Evolutionary conservation across 2,329 filamentous ascomycete genomes (phyloP).

Genomic region (Orbilia javanica): DNA sequence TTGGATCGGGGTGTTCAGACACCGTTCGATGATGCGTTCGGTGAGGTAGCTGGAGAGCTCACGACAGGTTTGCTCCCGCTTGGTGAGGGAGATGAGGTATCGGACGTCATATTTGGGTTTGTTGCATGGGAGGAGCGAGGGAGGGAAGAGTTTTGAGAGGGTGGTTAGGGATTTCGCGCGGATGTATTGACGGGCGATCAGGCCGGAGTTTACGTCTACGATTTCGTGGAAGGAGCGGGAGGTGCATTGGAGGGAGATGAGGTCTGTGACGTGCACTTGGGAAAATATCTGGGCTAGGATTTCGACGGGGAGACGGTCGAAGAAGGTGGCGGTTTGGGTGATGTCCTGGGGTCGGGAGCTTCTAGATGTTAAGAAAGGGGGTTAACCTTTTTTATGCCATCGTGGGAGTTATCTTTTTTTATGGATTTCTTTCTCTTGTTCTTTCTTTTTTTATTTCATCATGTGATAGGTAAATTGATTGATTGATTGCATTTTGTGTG

Average conservation of each 20-base stretch:
- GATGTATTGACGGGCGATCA: conserved; percentile 60
- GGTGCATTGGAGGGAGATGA: conserved; percentile 60
- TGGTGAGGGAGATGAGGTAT: conserved; percentile 60
- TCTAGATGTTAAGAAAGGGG: conserved; percentile 3
- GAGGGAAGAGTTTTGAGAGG: conserved; percentile 61
- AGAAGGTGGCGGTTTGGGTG: conserved; percentile 59
- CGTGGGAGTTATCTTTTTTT: background rate
- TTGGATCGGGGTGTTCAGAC: conserved; percentile 51
- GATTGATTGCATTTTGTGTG: background rate
- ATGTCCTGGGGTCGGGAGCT: conserved; percentile 26
- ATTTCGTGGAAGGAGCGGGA: conserved; percentile 61
- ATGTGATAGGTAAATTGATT: background rate
- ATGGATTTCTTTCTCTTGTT: no score
- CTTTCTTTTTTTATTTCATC: conserved; percentile 4
- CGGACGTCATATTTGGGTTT: conserved; percentile 59
- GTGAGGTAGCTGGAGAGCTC: conserved; percentile 60
- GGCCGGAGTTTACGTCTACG: conserved; percentile 61
- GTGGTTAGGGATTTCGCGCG: conserved; percentile 57
- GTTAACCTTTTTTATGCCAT: conserved; percentile 1
- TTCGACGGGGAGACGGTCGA: conserved; percentile 62
- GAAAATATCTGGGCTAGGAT: conserved; percentile 62
- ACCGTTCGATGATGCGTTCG: conserved; percentile 58
- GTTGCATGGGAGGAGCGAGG: conserved; percentile 45
- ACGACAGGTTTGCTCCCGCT: conserved; percentile 60
- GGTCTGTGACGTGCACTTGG: conserved; percentile 60